These are phyloP conservation scores for Carex arenaria DNA, from an alignment of 202 grass and related monocot species.

Conservation along the genomic window DNA sequence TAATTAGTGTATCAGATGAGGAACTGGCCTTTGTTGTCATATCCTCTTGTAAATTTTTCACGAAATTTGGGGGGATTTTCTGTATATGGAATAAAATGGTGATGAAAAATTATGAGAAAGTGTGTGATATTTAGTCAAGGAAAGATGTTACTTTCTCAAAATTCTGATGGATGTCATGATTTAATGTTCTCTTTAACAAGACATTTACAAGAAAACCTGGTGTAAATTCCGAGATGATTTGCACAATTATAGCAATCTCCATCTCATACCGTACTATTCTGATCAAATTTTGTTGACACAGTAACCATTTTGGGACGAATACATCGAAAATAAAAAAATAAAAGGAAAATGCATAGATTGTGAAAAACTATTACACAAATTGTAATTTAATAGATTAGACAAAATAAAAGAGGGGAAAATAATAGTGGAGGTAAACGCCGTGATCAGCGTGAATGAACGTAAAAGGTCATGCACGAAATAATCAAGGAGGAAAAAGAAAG, in stretches of 20 bases:
- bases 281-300: background rate
- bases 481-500: background rate
- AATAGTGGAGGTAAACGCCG: background rate
- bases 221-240: background rate
- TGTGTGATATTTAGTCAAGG: background rate
- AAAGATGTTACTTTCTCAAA: background rate
- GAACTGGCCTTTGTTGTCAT: background rate
- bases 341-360: background rate
- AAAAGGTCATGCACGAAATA: background rate
- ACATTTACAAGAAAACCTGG: background rate
- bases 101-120: background rate
- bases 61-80: conserved; percentile 67
- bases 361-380: background rate
- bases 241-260: background rate
- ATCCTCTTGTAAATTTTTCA: conserved; percentile 42
- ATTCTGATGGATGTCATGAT: background rate
- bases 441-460: background rate
- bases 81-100: conserved; percentile 31
- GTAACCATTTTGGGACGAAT: background rate
- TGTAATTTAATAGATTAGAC: background rate
- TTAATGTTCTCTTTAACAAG: background rate
- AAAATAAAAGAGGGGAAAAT: background rate
- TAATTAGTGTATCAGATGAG: background rate
- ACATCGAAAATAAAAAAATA: background rate
- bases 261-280: background rate